Conservation (phyloP, 2,329 filamentous ascomycete species). For the Periglandula ipomoeae region DNA sequence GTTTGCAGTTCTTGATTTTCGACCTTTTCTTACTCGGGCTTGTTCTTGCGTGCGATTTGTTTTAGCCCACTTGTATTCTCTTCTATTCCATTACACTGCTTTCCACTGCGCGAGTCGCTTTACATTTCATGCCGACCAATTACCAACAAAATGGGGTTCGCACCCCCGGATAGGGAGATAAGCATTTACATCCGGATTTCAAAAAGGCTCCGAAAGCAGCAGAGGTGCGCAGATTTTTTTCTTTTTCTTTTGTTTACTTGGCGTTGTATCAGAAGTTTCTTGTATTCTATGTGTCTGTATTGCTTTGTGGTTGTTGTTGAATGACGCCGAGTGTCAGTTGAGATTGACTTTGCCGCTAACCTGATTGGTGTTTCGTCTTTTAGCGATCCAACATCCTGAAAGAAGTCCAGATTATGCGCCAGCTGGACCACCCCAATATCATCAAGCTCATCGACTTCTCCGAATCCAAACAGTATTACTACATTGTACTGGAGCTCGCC, state of each 20-base stretch:
- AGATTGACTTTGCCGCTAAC: background rate
- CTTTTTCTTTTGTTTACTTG: constrained; percentile 25
- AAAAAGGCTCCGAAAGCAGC: constrained; percentile 90
- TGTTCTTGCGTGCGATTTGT: constrained; percentile 5
- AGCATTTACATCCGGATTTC: constrained; percentile 92
- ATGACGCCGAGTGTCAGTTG: background rate
- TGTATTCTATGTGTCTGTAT: constrained; percentile 17
- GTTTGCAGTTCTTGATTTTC: constrained; percentile 9
- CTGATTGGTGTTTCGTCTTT: constrained; percentile 5
- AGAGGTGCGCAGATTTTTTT: constrained; percentile 62
- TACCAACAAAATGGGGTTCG: constrained; percentile 45
- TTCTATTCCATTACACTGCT: constrained; percentile 8
- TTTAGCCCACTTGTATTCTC: constrained; percentile 13
- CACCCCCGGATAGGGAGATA: constrained; percentile 61
- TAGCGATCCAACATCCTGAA: constrained; percentile 96
- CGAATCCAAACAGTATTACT: constrained; percentile 92
- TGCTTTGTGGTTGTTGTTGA: constrained; percentile 13
- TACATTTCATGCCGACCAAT: constrained; percentile 17
- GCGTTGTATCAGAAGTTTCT: constrained; percentile 23
- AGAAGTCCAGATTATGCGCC: constrained; percentile 97
- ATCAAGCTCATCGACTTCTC: constrained; percentile 89
- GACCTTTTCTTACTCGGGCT: background rate
- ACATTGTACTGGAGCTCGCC: constrained; percentile 90
- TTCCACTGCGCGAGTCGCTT: constrained; percentile 2
- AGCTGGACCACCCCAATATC: constrained; percentile 92